phyloP scores from a whole-genome alignment of 2,329 filamentous ascomycete species.

The Ophiostoma tasmaniense region DNA sequence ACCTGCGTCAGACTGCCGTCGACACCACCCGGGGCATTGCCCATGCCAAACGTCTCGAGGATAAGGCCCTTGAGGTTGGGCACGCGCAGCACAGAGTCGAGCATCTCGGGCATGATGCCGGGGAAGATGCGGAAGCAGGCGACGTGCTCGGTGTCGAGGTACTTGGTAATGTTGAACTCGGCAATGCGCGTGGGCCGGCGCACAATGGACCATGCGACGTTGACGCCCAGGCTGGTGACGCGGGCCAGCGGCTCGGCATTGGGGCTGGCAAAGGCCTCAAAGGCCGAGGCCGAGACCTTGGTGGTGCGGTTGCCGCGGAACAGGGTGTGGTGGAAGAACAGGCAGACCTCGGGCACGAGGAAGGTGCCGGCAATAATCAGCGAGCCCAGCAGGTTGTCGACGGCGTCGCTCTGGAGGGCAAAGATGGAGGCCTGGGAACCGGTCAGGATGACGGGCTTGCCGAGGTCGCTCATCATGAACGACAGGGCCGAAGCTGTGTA shows the following conservation, averaged over 20 bases:
- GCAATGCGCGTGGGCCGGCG: conserved; percentile 65
- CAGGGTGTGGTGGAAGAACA: conserved; percentile 88
- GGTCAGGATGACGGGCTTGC: conserved; percentile 84
- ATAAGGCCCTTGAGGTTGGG: conserved; percentile 74
- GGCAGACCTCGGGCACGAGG: conserved; percentile 83
- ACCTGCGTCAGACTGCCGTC: conserved; percentile 73
- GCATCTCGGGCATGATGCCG: conserved; percentile 87
- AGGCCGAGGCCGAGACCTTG: conserved; percentile 79
- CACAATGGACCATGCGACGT: conserved; percentile 72
- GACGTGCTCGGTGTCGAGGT: conserved; percentile 78
- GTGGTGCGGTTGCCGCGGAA: conserved; percentile 83
- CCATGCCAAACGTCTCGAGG: conserved; percentile 86
- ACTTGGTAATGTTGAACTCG: conserved; percentile 64
- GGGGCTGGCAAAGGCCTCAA: conserved; percentile 81
- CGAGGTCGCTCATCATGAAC: conserved; percentile 86
- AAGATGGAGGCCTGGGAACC: conserved; percentile 80
- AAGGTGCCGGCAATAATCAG: conserved; percentile 88
- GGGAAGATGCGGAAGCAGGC: conserved; percentile 86
- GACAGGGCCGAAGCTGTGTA: conserved; percentile 86
- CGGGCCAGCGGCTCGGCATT: conserved; percentile 75
- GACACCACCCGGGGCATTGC: conserved; percentile 76
- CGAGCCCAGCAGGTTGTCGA: conserved; percentile 81
- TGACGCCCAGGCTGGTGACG: conserved; percentile 71
- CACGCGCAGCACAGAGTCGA: conserved; percentile 71
- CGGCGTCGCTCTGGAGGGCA: conserved; percentile 81